These are phyloP conservation scores for Fraxinus quadrangulata DNA, from an alignment of 257 asterid species.

Conservation along the genomic window DNA sequence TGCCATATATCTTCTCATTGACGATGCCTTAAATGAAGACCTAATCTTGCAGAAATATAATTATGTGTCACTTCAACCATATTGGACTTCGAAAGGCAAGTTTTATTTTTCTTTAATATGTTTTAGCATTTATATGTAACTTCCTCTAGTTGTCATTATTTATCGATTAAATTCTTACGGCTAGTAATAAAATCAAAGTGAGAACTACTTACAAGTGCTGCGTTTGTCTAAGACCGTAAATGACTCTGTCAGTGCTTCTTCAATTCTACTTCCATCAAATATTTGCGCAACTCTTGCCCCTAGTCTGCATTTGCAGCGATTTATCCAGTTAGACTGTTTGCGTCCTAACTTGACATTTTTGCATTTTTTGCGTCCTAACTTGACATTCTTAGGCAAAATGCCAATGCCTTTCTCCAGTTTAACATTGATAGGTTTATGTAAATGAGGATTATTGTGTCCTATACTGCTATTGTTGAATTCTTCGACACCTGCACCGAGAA, in stretches of 20 bases:
- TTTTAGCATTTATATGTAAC: too few relatives aligned
- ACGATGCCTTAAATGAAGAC: too few relatives aligned
- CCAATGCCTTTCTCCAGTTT: constrained; percentile 41
- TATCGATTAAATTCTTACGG: background rate
- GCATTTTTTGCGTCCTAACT: constrained; percentile 44
- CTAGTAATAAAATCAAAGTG: background rate
- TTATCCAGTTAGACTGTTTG: constrained; percentile 33
- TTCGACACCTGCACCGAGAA: constrained; percentile 20
- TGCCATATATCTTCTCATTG: too few relatives aligned
- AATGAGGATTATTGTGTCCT: constrained; percentile 46
- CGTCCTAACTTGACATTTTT: constrained; percentile 45
- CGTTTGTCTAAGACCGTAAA: constrained; percentile 49
- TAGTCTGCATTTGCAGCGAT: constrained; percentile 38
- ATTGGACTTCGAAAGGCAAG: background rate
- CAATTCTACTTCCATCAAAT: constrained; percentile 28
- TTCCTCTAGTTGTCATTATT: too few relatives aligned
- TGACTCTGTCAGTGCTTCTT: constrained; percentile 45
- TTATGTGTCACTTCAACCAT: background rate
- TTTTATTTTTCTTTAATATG: background rate
- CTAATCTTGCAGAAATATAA: too few relatives aligned
- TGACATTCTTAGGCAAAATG: constrained; percentile 25
- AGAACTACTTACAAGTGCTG: constrained; percentile 34
- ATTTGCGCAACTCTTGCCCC: constrained; percentile 47
- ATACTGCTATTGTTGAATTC: constrained; percentile 37
- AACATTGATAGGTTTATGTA: constrained; percentile 29